Evolutionary conservation across 2,329 filamentous ascomycete species (phyloP).

Genomic region (Neophaeococcomyces aloes): DNA sequence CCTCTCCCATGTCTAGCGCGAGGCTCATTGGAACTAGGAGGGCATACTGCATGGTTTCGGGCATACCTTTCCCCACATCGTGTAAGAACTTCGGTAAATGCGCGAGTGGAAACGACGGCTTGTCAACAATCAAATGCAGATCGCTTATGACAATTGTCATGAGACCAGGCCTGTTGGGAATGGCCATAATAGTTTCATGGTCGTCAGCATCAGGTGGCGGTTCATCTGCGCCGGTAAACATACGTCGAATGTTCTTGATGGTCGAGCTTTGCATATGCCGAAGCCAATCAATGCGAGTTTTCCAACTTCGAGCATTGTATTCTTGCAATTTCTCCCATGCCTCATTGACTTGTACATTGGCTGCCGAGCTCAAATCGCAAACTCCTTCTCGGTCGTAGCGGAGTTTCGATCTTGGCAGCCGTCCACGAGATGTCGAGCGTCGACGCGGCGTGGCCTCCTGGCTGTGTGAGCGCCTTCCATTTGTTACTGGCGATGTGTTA

Average conservation of each 20-base stretch:
- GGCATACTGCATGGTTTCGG: conserved; percentile 78
- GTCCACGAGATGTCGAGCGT: conserved; percentile 25
- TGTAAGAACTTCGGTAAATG: conserved; percentile 78
- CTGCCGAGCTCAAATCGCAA: conserved; percentile 58
- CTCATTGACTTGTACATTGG: conserved; percentile 63
- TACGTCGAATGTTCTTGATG: conserved; percentile 66
- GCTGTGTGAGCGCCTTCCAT: conserved; percentile 32
- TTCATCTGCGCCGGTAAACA: conserved; percentile 75
- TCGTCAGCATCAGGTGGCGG: conserved; percentile 73
- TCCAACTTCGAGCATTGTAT: conserved; percentile 87
- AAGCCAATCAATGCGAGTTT: conserved; percentile 71
- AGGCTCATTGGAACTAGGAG: conserved; percentile 84
- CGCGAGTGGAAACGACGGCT: conserved; percentile 76
- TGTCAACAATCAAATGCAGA: conserved; percentile 74
- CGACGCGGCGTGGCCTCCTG: conserved; percentile 48
- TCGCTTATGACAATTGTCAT: conserved; percentile 74
- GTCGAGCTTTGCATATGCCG: conserved; percentile 58
- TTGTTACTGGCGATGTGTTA: conserved; percentile 24
- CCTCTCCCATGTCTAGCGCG: conserved; percentile 81
- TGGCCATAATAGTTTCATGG: conserved; percentile 71
- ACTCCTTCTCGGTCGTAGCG: conserved; percentile 72
- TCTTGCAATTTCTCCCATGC: conserved; percentile 64
- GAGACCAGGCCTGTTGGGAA: conserved; percentile 74
- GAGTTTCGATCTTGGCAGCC: conserved; percentile 29
- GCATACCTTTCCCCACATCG: conserved; percentile 92